These are phyloP conservation scores for Tetrahymena borealis DNA, from an alignment of 73 alveolate species.

Conservation along the genomic window DNA sequence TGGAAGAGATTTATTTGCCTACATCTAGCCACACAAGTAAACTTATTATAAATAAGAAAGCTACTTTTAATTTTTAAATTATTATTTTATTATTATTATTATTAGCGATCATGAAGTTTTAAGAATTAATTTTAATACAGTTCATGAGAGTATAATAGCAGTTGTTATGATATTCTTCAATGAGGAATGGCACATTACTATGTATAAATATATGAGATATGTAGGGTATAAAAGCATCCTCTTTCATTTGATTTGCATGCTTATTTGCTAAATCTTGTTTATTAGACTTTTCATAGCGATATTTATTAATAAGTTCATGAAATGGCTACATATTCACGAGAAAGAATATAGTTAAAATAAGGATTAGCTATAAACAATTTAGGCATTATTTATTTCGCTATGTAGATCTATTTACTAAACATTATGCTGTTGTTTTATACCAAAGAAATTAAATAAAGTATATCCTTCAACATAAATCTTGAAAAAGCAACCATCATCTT, in stretches of 20 bases:
- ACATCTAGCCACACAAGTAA: background rate
- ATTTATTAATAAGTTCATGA: slow-evolving; percentile 27
- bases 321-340: slow-evolving; percentile 1
- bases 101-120: background rate
- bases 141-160: slow-evolving; percentile 22
- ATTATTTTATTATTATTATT: too few relatives aligned
- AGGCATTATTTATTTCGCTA: background rate
- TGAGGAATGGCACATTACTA: slow-evolving; percentile 41
- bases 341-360: background rate
- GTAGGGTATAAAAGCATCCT: background rate
- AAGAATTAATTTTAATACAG: slow-evolving; percentile 16
- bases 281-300: slow-evolving; percentile 29
- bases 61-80: background rate
- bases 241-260: slow-evolving; percentile 9
- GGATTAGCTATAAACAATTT: background rate
- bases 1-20: background rate
- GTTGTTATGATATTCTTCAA: slow-evolving; percentile 21
- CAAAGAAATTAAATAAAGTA: too few relatives aligned
- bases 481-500: too few relatives aligned
- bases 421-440: too few relatives aligned
- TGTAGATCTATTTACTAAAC: background rate
- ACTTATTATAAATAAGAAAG: background rate
- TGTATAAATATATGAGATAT: slow-evolving; percentile 13
- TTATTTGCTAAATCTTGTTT: slow-evolving; percentile 16
- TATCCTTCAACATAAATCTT: too few relatives aligned